phyloP scores from a whole-genome alignment of 768 basidiomycete species.

The Tylopilus rubrobrunneus region DNA sequence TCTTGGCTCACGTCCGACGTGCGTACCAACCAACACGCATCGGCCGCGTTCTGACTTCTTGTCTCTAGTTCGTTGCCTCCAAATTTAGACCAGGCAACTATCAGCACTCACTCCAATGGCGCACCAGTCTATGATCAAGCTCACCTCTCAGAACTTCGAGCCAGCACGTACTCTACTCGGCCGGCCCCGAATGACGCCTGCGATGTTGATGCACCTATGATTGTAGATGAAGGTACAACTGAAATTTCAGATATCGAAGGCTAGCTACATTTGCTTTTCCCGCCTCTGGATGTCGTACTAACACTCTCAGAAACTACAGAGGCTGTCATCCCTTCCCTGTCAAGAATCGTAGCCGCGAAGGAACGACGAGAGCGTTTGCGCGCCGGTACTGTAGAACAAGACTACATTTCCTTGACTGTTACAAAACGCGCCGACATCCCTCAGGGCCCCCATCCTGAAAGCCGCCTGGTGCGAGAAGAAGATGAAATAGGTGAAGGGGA shows the following conservation, averaged over 20 bases:
- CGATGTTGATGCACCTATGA: constrained; percentile 48
- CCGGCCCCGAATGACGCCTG: constrained; percentile 39
- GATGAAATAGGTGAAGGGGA: constrained; percentile 87
- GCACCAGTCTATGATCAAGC: constrained; percentile 68
- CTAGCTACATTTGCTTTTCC: constrained; percentile 12
- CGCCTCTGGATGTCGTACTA: background rate
- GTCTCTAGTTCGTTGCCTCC: constrained; percentile 37
- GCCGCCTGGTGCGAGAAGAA: constrained; percentile 78
- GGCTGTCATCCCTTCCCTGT: constrained; percentile 62
- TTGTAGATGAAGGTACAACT: constrained; percentile 38
- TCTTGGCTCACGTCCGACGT: constrained; percentile 55
- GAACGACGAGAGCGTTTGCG: constrained; percentile 71
- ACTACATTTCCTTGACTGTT: constrained; percentile 77
- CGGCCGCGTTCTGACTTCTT: constrained; percentile 7
- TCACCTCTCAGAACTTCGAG: constrained; percentile 75
- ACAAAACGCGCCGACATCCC: constrained; percentile 48
- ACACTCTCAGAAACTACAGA: constrained; percentile 34
- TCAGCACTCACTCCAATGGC: constrained; percentile 40
- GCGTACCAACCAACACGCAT: constrained; percentile 6
- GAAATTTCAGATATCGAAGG: constrained; percentile 31
- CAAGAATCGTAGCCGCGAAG: constrained; percentile 68
- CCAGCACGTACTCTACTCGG: constrained; percentile 62
- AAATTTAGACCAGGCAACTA: constrained; percentile 52
- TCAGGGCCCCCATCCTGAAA: constrained; percentile 80
- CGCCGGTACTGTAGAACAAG: constrained; percentile 49